These are phyloP conservation scores for Sclerotinia borealis DNA, from an alignment of 2,329 filamentous ascomycete genomes.

Conservation along the genomic window DNA sequence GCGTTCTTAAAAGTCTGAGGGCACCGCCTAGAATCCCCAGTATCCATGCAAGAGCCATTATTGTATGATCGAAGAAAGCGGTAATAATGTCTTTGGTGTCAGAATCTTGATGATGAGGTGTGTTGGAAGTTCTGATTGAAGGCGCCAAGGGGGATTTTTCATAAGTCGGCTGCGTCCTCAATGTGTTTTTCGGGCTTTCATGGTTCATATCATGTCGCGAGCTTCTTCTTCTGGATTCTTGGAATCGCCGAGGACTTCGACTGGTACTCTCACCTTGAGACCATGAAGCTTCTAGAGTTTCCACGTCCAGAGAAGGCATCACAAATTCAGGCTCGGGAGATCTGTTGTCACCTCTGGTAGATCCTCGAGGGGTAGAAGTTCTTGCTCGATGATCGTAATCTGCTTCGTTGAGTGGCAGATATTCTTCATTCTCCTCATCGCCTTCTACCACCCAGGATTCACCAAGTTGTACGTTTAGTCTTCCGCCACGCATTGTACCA, in stretches of 20 bases:
- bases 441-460: constrained; percentile 33
- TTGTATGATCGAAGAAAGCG: constrained; percentile 17
- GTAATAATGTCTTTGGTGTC: constrained; percentile 14
- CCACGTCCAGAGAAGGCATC: constrained; percentile 31
- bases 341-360: constrained; percentile 19
- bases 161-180: constrained; percentile 9
- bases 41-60: constrained; percentile 39
- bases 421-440: constrained; percentile 20
- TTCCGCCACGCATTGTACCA: constrained; percentile 20
- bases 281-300: constrained; percentile 30
- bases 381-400: constrained; percentile 12
- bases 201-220: constrained; percentile 14
- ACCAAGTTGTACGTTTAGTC: constrained; percentile 22
- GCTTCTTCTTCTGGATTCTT: constrained; percentile 20
- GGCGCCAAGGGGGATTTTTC: neutral
- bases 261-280: constrained; percentile 11
- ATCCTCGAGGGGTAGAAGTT: constrained; percentile 19
- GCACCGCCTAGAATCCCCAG: constrained; percentile 52
- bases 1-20: constrained; percentile 56
- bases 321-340: constrained; percentile 32
- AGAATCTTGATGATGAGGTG: neutral
- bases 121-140: neutral
- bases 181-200: constrained; percentile 25
- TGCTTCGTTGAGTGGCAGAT: constrained; percentile 20
- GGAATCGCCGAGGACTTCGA: constrained; percentile 17